phyloP scores from a whole-genome alignment of 306 rosid species.

The Purshia tridentata region DNA sequence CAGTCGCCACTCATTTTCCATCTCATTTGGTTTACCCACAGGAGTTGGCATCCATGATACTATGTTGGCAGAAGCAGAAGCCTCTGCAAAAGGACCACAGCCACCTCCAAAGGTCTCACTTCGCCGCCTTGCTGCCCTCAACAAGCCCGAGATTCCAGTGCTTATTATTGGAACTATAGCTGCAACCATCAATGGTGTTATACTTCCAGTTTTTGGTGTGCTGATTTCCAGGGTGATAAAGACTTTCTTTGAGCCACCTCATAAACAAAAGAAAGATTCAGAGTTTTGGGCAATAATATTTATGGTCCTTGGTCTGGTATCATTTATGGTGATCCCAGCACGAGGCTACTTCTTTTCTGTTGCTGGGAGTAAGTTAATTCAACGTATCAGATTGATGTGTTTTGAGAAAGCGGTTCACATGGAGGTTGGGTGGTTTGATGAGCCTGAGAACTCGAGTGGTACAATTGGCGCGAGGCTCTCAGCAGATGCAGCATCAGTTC shows the following conservation, averaged over 20 bases:
- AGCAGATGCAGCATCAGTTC: constrained; percentile 75
- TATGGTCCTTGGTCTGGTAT: constrained; percentile 45
- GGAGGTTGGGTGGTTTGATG: constrained; percentile 92
- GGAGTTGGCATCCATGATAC: constrained; percentile 46
- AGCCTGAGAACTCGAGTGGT: constrained; percentile 77
- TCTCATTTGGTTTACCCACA: constrained; percentile 68
- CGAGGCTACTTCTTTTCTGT: constrained; percentile 61
- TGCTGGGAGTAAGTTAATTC: constrained; percentile 74
- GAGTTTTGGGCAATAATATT: constrained; percentile 74
- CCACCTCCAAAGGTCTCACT: constrained; percentile 47
- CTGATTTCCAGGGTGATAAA: constrained; percentile 61
- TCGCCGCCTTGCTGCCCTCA: constrained; percentile 71
- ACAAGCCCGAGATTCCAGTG: constrained; percentile 88
- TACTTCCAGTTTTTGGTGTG: constrained; percentile 63
- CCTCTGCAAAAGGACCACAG: constrained; percentile 16
- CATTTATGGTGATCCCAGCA: constrained; percentile 47
- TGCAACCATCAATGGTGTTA: constrained; percentile 53
- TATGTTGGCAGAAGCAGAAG: constrained; percentile 27
- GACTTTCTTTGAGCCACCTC: constrained; percentile 55
- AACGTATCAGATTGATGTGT: constrained; percentile 66
- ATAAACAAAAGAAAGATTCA: constrained; percentile 58
- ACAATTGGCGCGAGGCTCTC: constrained; percentile 80
- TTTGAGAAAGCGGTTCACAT: constrained; percentile 71
- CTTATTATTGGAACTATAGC: constrained; percentile 60
- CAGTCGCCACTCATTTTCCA: constrained; percentile 69